phyloP scores from a whole-genome alignment of 2,329 filamentous ascomycete genomes.

The Dryadomyces quercivorus region DNA sequence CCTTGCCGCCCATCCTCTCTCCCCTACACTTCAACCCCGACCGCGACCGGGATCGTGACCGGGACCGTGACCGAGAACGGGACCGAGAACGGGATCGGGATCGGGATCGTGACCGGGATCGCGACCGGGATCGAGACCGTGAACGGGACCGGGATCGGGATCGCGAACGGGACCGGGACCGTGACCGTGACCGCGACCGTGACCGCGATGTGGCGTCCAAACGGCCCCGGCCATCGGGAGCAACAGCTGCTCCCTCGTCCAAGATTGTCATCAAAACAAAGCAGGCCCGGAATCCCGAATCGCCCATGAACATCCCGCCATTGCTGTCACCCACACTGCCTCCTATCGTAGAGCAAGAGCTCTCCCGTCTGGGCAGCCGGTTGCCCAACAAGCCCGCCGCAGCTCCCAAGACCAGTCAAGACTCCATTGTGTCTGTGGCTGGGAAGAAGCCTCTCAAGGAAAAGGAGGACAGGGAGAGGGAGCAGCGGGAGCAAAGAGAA shows the following conservation, averaged over 20 bases:
- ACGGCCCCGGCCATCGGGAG: slow-evolving; percentile 1
- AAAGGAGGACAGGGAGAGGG: slow-evolving; percentile 15
- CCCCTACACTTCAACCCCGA: slow-evolving; percentile 3
- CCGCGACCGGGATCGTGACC: not conserved
- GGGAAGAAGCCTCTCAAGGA: slow-evolving; percentile 23
- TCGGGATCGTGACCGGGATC: slow-evolving; percentile 1
- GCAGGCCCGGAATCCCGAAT: slow-evolving; percentile 16
- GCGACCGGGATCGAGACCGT: slow-evolving; percentile 7
- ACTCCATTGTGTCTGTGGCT: slow-evolving; percentile 19
- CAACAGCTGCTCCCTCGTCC: slow-evolving; percentile 14
- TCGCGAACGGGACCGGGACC: not conserved
- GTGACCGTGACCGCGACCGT: not conserved
- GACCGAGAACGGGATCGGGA: not conserved
- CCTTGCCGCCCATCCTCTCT: slow-evolving; percentile 1
- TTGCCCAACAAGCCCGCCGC: slow-evolving; percentile 12
- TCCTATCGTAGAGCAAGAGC: slow-evolving; percentile 34
- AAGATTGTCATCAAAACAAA: slow-evolving; percentile 2
- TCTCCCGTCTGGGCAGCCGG: slow-evolving; percentile 23
- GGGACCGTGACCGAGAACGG: not conserved
- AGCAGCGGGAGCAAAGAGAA: not conserved
- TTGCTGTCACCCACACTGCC: slow-evolving; percentile 46
- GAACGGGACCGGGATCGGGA: slow-evolving; percentile 6
- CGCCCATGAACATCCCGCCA: slow-evolving; percentile 29
- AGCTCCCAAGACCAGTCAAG: slow-evolving; percentile 15
- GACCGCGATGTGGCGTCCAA: not conserved